phyloP scores from a whole-genome alignment of 768 basidiomycete species.

The Lyophyllum decastes region DNA sequence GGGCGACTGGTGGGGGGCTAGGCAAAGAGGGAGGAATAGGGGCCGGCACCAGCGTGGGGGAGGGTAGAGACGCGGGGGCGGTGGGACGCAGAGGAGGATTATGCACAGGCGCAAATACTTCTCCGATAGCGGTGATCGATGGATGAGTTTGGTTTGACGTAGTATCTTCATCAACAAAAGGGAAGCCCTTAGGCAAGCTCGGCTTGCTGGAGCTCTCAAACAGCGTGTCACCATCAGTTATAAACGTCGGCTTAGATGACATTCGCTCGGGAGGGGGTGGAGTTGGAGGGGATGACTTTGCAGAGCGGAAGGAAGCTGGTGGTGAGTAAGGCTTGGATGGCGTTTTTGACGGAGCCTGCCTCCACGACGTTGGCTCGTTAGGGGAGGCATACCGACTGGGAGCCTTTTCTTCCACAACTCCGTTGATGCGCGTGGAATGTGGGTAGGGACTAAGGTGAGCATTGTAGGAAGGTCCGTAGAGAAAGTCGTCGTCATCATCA shows the following conservation, averaged over 20 bases:
- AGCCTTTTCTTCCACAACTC: neutral
- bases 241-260: constrained; percentile 10
- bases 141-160: neutral
- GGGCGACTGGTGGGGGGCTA: neutral
- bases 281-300: constrained; percentile 16
- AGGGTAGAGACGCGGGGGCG: too few relatives aligned
- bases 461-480: neutral
- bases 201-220: constrained; percentile 16
- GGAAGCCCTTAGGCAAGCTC: constrained; percentile 18
- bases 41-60: neutral
- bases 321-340: constrained; percentile 16
- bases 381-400: neutral
- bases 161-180: constrained; percentile 7
- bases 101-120: neutral
- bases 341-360: constrained; percentile 7
- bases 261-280: constrained; percentile 5
- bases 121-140: neutral
- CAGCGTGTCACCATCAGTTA: constrained; percentile 15
- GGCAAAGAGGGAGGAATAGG: neutral
- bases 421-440: neutral
- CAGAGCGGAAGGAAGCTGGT: constrained; percentile 13
- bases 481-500: neutral
- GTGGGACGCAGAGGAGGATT: too few relatives aligned
- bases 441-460: neutral
- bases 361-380: neutral